These are phyloP conservation scores for Neopestalotiopsis clavispora DNA, from an alignment of 2,329 filamentous ascomycete genomes.

Conservation along the genomic window DNA sequence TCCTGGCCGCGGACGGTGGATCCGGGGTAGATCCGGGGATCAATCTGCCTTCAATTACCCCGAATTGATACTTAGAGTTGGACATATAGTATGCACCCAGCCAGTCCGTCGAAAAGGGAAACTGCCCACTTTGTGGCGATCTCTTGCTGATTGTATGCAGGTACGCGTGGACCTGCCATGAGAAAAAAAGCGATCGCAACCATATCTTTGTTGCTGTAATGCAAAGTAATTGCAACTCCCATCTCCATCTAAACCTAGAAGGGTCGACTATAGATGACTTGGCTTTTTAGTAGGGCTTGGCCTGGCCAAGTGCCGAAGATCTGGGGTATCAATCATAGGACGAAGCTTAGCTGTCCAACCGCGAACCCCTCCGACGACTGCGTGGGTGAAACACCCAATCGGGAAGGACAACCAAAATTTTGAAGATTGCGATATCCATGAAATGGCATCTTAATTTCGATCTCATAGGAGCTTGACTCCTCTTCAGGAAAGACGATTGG, in stretches of 20 bases:
- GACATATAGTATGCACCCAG: not conserved
- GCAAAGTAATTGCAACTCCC: not conserved
- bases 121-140: not conserved
- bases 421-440: not conserved
- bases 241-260: not conserved
- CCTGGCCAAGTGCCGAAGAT: not conserved
- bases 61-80: not conserved
- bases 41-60: not conserved
- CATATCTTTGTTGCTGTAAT: not conserved
- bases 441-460: not conserved
- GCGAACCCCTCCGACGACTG: not conserved
- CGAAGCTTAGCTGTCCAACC: not conserved
- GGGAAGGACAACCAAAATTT: not conserved
- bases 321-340: not conserved
- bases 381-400: not conserved
- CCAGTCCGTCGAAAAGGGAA: not conserved
- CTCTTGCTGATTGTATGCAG: not conserved
- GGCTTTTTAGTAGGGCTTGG: not conserved
- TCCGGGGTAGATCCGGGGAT: not conserved
- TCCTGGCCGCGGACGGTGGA: not conserved
- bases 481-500: not conserved
- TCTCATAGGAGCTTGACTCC: not conserved
- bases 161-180: not conserved
- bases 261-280: conserved; percentile 1
- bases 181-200: not conserved